Evolutionary conservation across 2,329 filamentous ascomycete genomes (phyloP), one percentile per base, ranked within the genome.

Genomic region (Talaromyces funiculosus): DNA sequence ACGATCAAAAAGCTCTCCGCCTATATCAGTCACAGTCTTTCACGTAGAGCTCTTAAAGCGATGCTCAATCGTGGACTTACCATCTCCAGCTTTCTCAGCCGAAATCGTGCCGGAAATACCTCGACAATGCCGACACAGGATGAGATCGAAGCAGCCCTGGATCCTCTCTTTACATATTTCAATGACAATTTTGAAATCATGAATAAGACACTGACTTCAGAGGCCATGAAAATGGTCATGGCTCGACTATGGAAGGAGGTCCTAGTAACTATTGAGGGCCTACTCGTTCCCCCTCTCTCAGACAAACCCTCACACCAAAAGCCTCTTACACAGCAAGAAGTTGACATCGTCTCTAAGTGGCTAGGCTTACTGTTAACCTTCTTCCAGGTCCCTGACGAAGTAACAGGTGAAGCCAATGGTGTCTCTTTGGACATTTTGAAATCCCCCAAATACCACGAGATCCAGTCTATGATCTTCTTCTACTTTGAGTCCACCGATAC

Each of bases 161-260:
- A 89, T 67, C 89, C 92, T 4, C 82, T 99, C 0, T 94, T 97
- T 72, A 84, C 86, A 58, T 99, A 99, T 74, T 99, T 99, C 72
- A 90, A 99, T 72, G 93, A 97, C 72, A 99, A 99, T 70, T 99
- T 99, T 75, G 91, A 92, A 62, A 96, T 97, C 67, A 96, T 99
- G 92, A 97, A 97, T 77, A 87, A 94, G 74, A 97, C 93, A 0
- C 80, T 99, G 60, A 97, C 94, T 0, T 89, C 92, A 61, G 88
- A 91, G 61, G 95, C 94, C n/a, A 97, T 99, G 93, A 86, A 92
- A 67, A 92, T 94, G 72, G 94, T 99, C 68, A 99, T 99, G 94
- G 95, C 92, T 22, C 86, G 94, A 47, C 78, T 99, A 5, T 99
- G 94, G 94, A 99, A 99, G 76, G 94, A 99, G 74, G 92, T 96